Percentiles rank a stretch among this genome's conserved stretches.
phyloP scores from a whole-genome alignment of 169 alveolate genomes.

The Plasmodium sp. region DNA sequence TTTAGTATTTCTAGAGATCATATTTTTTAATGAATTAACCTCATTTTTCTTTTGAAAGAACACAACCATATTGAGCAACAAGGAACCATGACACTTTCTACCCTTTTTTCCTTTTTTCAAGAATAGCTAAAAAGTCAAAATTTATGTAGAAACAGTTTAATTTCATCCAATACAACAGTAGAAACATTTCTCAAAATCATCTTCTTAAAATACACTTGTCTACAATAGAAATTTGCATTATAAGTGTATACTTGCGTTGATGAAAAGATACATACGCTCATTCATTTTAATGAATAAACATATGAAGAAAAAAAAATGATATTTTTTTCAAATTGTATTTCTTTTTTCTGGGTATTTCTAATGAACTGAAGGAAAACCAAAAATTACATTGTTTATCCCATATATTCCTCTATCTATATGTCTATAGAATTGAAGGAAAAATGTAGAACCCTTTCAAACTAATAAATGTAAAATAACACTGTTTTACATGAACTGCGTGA shows the following conservation, averaged over 20 bases:
- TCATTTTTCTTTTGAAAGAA: background rate
- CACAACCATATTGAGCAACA: background rate
- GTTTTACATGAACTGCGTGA: background rate
- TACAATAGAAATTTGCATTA: background rate
- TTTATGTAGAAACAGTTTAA: background rate
- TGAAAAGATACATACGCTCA: background rate
- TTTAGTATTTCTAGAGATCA: background rate
- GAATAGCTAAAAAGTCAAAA: background rate
- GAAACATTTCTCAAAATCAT: background rate
- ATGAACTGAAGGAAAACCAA: background rate
- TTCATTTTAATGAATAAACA: background rate
- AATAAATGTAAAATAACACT: background rate
- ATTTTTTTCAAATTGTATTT: background rate
- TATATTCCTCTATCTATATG: background rate
- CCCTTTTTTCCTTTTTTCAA: background rate
- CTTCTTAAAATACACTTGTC: background rate
- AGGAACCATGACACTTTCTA: background rate
- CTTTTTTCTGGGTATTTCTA: background rate
- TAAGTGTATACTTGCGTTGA: background rate
- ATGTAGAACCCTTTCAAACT: background rate
- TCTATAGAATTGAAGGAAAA: background rate
- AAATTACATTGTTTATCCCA: background rate
- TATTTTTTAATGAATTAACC: background rate
- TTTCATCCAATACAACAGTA: background rate
- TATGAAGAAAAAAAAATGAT: background rate